phyloP scores from a whole-genome alignment of 768 basidiomycete species.

The Mrakia gelida region DNA sequence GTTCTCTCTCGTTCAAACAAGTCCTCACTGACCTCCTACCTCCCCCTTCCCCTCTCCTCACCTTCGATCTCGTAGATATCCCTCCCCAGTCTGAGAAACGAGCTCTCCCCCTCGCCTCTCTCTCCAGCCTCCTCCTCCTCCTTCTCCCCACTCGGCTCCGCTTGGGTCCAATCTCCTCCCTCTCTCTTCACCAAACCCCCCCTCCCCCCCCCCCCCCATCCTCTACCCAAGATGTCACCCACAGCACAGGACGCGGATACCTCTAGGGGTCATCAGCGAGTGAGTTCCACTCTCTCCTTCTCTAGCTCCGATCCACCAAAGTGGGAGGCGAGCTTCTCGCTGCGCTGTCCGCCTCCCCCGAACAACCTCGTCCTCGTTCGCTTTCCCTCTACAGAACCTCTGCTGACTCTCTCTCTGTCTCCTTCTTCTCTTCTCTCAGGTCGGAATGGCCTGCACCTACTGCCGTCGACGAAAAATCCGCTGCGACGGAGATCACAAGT shows the following conservation, averaged over 20 bases:
- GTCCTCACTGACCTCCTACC: no score
- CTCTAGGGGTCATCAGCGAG: neutral
- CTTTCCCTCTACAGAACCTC: neutral
- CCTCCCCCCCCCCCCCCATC: neutral
- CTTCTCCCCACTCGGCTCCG: neutral
- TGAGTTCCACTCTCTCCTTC: neutral
- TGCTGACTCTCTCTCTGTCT: neutral
- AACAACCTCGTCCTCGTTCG: neutral
- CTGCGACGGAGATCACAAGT: neutral
- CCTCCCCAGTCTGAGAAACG: neutral
- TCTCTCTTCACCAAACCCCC: neutral
- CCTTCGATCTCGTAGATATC: no score
- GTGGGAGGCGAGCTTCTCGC: neutral
- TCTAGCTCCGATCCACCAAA: no score
- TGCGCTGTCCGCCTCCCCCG: slow-evolving; percentile 1
- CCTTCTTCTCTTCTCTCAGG: neutral
- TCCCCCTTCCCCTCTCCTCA: no score
- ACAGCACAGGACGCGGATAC: neutral
- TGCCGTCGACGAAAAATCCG: slow-evolving; percentile 4
- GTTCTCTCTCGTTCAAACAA: no score
- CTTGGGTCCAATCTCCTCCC: neutral
- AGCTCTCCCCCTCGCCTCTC: neutral
- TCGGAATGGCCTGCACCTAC: neutral
- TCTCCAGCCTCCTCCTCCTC: neutral
- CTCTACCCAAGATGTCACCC: neutral